Conservation (phyloP, 768 basidiomycete genomes). For the Boletus vermiculosoides region DNA sequence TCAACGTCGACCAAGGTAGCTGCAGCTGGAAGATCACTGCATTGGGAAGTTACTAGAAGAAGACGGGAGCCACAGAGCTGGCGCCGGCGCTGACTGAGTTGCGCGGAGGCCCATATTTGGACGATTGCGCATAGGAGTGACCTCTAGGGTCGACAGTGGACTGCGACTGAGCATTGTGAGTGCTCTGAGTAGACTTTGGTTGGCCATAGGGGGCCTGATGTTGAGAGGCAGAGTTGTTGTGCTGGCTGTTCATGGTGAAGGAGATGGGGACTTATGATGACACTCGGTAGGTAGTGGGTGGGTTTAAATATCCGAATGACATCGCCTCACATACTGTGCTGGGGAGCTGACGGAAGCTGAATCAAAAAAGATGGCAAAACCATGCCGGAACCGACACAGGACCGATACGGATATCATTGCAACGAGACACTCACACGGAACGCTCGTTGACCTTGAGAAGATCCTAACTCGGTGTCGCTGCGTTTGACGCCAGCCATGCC, state of each 20-base stretch:
- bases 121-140: slow-evolving; percentile 26
- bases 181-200: slow-evolving; percentile 21
- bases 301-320: slow-evolving; percentile 30
- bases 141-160: slow-evolving; percentile 20
- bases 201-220: slow-evolving; percentile 16
- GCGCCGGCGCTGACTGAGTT: slow-evolving; percentile 51
- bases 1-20: not conserved
- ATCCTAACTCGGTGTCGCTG: slow-evolving; percentile 6
- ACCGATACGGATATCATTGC: slow-evolving; percentile 22
- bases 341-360: slow-evolving; percentile 16
- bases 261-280: not conserved
- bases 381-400: slow-evolving; percentile 33
- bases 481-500: slow-evolving; percentile 7
- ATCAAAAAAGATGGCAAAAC: slow-evolving; percentile 22
- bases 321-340: slow-evolving; percentile 26
- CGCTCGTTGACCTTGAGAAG: slow-evolving; percentile 13
- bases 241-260: slow-evolving; percentile 28
- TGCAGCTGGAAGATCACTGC: not conserved
- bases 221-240: slow-evolving; percentile 18
- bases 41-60: slow-evolving; percentile 48
- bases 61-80: slow-evolving; percentile 51
- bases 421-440: slow-evolving; percentile 20
- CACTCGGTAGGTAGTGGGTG: slow-evolving; percentile 2
- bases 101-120: slow-evolving; percentile 23
- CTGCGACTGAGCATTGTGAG: slow-evolving; percentile 18